Conservation (phyloP, 2,329 filamentous ascomycete genomes). For the Trichoderma harzianum region DNA sequence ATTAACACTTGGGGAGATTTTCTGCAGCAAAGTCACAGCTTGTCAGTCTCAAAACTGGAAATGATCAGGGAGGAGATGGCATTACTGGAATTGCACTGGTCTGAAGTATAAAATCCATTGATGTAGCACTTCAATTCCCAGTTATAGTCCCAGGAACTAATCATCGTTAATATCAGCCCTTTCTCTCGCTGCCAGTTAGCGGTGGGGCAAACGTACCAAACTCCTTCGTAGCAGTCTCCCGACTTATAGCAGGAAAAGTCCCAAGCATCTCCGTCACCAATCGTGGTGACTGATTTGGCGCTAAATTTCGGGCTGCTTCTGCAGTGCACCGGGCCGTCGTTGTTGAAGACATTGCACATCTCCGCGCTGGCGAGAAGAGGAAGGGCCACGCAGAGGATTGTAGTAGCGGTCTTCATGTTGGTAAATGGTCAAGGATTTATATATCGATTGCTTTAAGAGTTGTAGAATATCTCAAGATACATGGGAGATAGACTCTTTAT, state of each 20-base stretch:
- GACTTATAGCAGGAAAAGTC: slow-evolving; percentile 7
- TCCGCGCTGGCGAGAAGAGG: neutral
- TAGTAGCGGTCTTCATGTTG: neutral
- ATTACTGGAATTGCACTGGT: slow-evolving; percentile 6
- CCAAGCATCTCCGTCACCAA: slow-evolving; percentile 5
- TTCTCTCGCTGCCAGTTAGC: neutral
- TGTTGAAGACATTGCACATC: slow-evolving; percentile 6
- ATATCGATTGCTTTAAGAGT: neutral
- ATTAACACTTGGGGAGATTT: neutral
- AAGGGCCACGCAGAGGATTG: neutral
- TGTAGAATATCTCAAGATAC: neutral
- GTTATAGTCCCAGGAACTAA: neutral
- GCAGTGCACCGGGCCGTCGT: slow-evolving; percentile 4
- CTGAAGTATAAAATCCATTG: neutral
- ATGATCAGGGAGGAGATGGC: neutral
- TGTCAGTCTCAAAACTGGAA: neutral
- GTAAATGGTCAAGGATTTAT: neutral
- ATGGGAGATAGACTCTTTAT: neutral
- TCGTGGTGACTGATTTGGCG: neutral
- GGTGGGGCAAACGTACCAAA: neutral
- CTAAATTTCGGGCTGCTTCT: neutral
- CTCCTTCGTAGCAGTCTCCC: slow-evolving; percentile 1
- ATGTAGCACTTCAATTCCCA: slow-evolving; percentile 2
- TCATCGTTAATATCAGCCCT: neutral
- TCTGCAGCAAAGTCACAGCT: neutral